Evolutionary conservation across 805 yeast genomes (phyloP), one percentile per base, ranked within the genome.

Genomic region (Wickerhamiella shivajii): DNA sequence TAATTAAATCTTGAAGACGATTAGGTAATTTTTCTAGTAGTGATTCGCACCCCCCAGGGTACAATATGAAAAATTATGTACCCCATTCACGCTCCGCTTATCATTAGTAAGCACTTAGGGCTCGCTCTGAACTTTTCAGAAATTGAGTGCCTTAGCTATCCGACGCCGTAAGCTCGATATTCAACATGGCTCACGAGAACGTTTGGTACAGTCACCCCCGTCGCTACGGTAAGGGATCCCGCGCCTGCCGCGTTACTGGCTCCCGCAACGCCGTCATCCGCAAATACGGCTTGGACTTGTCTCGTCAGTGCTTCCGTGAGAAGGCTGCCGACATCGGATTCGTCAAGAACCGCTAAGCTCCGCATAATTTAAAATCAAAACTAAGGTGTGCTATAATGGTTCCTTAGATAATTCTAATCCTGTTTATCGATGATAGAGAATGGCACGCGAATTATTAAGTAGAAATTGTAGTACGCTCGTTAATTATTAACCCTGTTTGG

Each of bases 191-290:
- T 78, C 97, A 85, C 95, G 95, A 83, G 77, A 77, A 83, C 84
- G 93, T 87, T 77, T 90, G 99, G 99, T 90, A 69, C 77, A 85
- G 97, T 66, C 98, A 90, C 93, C 98, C 99, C 77, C 83, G 97
- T 81, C 85, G 79, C 71, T 87, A 74, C 84, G 98, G 98, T 70
- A 90, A 90, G 81, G 99, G 99, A 72, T 80, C 97, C 60, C 93
- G 99, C 74, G 90, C 81, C 73, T 90, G 97, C 76, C 90, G 97
- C 69, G 85, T 87, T 74, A 83, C 94, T 66, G 74, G 93, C 59
- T 81, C 97, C 68, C 96, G 87, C 85, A 67, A 81, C 57, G 97
- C 97, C 76, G 80, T 90, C 67, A 81, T 90, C 77, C 87, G 99
- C 83, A 90, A 90, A 75, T 90, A 90, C 90, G 98, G 93, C 62